Evolutionary conservation across 2,329 filamentous ascomycete genomes (phyloP), one percentile per base, ranked within the genome.

Genomic region (Monascus ruber): DNA sequence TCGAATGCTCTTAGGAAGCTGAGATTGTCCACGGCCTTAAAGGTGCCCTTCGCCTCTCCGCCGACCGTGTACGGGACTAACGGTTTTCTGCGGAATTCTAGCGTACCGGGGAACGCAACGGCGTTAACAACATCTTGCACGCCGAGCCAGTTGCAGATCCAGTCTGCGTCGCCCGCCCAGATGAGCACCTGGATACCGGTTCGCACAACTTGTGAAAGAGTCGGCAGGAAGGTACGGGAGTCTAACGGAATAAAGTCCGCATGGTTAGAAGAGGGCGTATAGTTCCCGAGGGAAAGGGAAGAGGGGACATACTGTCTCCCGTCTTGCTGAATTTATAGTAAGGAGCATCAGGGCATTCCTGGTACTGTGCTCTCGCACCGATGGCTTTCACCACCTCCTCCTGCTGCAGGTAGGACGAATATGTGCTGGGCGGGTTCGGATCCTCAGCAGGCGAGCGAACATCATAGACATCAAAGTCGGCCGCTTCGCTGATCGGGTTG

Each of bases 131-230:
- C 66, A 7, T 55, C 60, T 5, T 70, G 59, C 27, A 62, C 66
- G n/a, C 74, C 74, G 26, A 70, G 57, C 69, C 72, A 76, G 54
- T 77, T 77, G 48, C 72, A 77, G 38, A 76, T 73, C 58, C 66
- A 76, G 47, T 78, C 74, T 36, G 73, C 66, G 39, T 76, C 74
- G 28, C 73, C 73, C 0, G 73, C 71, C 71, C 71, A 77, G 33
- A 76, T 56, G 2, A 76, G 48, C 1, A 71, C 67, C 24, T 60
- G 63, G 27, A 76, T 64, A 2, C 69, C 70, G 5, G 64, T 64
- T 44, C 68, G 56, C 11, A 74, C 64, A 2, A 76, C 64, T 1
- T 58, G 51, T 1, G 65, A 63, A 6, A 75, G 55, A 1, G 59
- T 58, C 2, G 57, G 46, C 9, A 73, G 53, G 47, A 71, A 69